Evolutionary conservation across 1,139 yeast genomes (phyloP).

Genomic region (Sugiyamaella paludigena): DNA sequence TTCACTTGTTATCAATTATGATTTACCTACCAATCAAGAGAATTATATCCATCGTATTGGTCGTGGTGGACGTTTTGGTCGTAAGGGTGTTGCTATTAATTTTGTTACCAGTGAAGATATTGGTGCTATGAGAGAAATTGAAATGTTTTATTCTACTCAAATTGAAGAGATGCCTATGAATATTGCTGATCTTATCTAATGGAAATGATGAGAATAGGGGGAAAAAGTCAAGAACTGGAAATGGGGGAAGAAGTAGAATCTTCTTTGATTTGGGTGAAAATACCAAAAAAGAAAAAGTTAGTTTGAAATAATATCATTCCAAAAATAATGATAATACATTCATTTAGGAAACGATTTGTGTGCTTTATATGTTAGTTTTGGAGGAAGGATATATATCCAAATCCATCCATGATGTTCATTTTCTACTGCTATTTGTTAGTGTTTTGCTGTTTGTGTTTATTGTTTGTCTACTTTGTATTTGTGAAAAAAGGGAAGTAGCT

Average conservation of each 20-base stretch:
- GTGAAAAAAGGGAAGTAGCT: not conserved
- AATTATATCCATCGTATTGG: constrained; percentile 99
- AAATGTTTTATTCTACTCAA: constrained; percentile 97
- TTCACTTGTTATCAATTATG: constrained; percentile 95
- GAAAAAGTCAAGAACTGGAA: too few species aligned
- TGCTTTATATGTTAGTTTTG: too few species aligned
- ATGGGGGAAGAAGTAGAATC: too few species aligned
- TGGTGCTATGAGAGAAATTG: constrained; percentile 94
- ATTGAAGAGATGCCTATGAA: constrained; percentile 97
- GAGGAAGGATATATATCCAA: too few species aligned
- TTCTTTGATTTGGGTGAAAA: too few species aligned
- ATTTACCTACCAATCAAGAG: constrained; percentile 95
- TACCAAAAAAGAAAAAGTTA: too few species aligned
- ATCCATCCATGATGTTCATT: too few species aligned
- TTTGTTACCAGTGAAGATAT: constrained; percentile 90
- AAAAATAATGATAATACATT: too few species aligned
- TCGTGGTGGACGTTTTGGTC: constrained; percentile 99
- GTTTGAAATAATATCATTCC: too few species aligned
- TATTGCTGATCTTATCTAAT: constrained; percentile 42
- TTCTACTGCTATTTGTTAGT: not conserved
- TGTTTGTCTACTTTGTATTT: too few species aligned
- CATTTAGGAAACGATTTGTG: too few species aligned
- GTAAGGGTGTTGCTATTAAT: constrained; percentile 99
- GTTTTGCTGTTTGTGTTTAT: not conserved
- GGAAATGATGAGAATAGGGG: not conserved